phyloP scores from a whole-genome alignment of 139 green algal species.

The Micromonas commoda region DNA sequence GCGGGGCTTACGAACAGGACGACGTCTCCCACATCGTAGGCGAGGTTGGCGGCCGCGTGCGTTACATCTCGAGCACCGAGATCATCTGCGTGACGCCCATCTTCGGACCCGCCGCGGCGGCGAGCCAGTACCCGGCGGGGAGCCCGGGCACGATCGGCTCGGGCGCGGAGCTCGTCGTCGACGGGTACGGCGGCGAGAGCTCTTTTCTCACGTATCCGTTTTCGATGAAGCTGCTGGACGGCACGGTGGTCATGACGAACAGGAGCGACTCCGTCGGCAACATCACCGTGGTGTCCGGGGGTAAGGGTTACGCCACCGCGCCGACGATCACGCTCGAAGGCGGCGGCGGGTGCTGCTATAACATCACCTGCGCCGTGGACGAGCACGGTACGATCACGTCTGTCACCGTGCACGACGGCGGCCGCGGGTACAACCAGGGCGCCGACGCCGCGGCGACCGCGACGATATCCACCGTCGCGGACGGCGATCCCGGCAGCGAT shows the following conservation, averaged over 20 bases:
- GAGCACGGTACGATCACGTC: constrained; percentile 1
- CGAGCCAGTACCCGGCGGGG: constrained; percentile 1
- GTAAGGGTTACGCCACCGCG: neutral
- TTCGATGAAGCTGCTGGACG: neutral
- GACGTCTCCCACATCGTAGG: constrained; percentile 27
- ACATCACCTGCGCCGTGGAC: neutral
- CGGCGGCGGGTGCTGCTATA: constrained; percentile 16
- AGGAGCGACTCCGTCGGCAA: no score
- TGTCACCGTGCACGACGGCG: constrained; percentile 1
- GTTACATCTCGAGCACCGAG: constrained; percentile 26
- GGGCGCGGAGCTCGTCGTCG: constrained; percentile 9
- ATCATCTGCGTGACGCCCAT: constrained; percentile 26
- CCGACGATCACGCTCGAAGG: constrained; percentile 5
- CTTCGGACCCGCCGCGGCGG: constrained; percentile 9
- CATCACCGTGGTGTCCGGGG: no score
- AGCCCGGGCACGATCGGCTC: neutral
- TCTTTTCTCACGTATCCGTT: neutral
- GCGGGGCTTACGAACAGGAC: neutral
- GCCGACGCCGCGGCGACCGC: constrained; percentile 4
- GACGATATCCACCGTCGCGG: neutral
- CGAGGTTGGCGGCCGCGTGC: constrained; percentile 11
- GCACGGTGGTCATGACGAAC: no score
- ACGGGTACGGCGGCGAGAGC: neutral
- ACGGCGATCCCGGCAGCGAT: no score
- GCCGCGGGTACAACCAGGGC: neutral